Percentiles rank a stretch among this genome's conserved stretches.
phyloP scores from a whole-genome alignment of 192 early-diverging fungal genomes.

The Coemansia guatemalensis region DNA sequence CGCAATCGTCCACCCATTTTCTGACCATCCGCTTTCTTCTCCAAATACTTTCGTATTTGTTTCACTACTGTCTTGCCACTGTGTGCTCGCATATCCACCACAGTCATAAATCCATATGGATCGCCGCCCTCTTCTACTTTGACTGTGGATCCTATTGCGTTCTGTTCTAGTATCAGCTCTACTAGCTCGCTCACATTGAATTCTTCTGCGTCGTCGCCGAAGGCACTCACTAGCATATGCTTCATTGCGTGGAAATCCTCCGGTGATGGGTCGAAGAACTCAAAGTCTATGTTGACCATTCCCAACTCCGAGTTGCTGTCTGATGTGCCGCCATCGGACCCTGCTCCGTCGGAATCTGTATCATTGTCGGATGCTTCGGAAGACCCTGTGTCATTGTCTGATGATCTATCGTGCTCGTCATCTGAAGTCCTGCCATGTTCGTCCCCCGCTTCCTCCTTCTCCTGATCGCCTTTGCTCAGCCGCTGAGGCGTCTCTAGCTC shows the following conservation, averaged over 20 bases:
- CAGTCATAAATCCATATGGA: conserved; percentile 85
- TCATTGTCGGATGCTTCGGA: background rate
- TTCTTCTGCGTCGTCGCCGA: conserved; percentile 76
- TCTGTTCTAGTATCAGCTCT: conserved; percentile 76
- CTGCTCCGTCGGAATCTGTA: conserved; percentile 7
- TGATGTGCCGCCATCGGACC: background rate
- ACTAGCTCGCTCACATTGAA: conserved; percentile 75
- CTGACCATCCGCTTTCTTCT: conserved; percentile 58
- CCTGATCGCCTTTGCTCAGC: background rate
- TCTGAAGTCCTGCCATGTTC: background rate
- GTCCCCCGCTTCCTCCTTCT: background rate
- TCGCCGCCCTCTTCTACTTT: conserved; percentile 78
- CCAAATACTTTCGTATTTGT: conserved; percentile 63
- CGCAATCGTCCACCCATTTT: background rate
- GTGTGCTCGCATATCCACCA: conserved; percentile 70
- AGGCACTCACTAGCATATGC: conserved; percentile 74
- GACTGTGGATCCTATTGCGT: conserved; percentile 81
- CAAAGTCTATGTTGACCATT: conserved; percentile 88
- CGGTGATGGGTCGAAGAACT: conserved; percentile 88
- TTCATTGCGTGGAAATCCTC: conserved; percentile 93
- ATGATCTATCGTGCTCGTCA: background rate
- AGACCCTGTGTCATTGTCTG: background rate
- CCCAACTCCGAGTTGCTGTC: background rate
- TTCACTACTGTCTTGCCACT: conserved; percentile 54
- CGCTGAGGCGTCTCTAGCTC: background rate